phyloP scores from a whole-genome alignment of 768 basidiomycete genomes.

The Boletus sp. region DNA sequence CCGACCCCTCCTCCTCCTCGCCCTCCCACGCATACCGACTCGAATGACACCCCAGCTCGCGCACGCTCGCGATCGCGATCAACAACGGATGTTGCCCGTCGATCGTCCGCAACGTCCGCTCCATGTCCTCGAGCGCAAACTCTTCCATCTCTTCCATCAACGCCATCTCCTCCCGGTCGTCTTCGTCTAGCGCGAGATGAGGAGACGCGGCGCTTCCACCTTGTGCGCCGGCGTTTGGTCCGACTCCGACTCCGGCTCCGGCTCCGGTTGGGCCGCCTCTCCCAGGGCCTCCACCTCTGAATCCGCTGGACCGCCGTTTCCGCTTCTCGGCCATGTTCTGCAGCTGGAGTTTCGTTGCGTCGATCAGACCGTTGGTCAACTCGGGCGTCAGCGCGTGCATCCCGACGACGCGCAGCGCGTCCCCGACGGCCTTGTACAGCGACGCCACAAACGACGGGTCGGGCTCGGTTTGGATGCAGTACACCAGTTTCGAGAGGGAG shows the following conservation, averaged over 20 bases:
- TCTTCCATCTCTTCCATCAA: slow-evolving; percentile 82
- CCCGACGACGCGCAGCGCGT: slow-evolving; percentile 59
- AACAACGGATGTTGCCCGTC: slow-evolving; percentile 63
- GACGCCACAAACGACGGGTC: slow-evolving; percentile 79
- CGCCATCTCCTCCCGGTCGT: slow-evolving; percentile 68
- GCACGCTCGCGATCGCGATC: slow-evolving; percentile 68
- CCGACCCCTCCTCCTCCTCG: slow-evolving; percentile 42
- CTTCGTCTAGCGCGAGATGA: slow-evolving; percentile 25
- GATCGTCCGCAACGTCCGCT: slow-evolving; percentile 54
- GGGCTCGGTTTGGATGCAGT: slow-evolving; percentile 61
- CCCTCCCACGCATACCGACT: slow-evolving; percentile 42
- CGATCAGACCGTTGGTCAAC: slow-evolving; percentile 53
- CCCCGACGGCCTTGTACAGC: slow-evolving; percentile 67
- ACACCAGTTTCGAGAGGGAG: slow-evolving; percentile 63
- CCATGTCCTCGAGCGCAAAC: slow-evolving; percentile 79
- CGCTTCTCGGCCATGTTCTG: slow-evolving; percentile 67
- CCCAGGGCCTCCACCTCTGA: slow-evolving; percentile 25
- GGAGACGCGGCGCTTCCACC: background rate
- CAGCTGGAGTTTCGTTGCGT: slow-evolving; percentile 72
- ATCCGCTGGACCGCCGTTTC: slow-evolving; percentile 46
- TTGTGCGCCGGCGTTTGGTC: background rate
- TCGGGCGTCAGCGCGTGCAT: slow-evolving; percentile 53
- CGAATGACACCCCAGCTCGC: slow-evolving; percentile 58
- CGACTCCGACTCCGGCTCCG: background rate
- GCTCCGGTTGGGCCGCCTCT: background rate